Base-by-base conservation (phyloP, 331 rosid genomes). In the Prunus yedoensis region DNA sequence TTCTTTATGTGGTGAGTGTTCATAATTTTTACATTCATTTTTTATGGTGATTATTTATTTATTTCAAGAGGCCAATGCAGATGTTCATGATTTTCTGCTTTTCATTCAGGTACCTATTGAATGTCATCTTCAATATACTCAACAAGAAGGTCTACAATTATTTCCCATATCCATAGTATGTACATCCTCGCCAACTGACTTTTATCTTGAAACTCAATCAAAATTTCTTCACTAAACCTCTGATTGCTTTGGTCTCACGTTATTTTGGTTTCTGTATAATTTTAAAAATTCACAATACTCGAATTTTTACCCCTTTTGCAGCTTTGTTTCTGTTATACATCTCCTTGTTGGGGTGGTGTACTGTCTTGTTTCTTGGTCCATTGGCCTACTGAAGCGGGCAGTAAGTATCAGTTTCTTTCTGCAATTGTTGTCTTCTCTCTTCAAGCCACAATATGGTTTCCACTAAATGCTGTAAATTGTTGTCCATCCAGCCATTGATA, bases 121-220 rank as follows among this genome's bases (percentile, higher is more conserved):
- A 94, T 71, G 99, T 94, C 72, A 94, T 94, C 77, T 94, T 94
- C 80, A 94, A 94, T 80, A 94, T 94, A 53, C 84, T 94, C 82
- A 94, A 94, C 91, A 94, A 94, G 89, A 94, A 90, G 87, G 89
- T 94, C 83, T 94, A 94, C 66, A 94, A 94, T 60, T 94, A 94
- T 57, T 94, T 94, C 83, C 99, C 99, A 41, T 94, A 94, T 76
- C 99, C 99, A 11, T 94, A 83, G 97, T 94, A 89, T 72, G 97
- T 79, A 77, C 58, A 66, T 68, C 63, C 51, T 49, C 43, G 27
- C 73, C 53, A 30, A 21, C 23, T 61, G 3, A 30, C 51, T 20
- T 15, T 11, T 23, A 8, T 38, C 43, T 38, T 38, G 43, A 38
- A 6, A 38, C 9, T 5, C 43, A 38, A 6, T 38, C 8, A 38